A percentile compares a stretch with the other conserved stretches of the same genome.
phyloP scores from a whole-genome alignment of 2,329 filamentous ascomycete species.

The Fusarium globosum region DNA sequence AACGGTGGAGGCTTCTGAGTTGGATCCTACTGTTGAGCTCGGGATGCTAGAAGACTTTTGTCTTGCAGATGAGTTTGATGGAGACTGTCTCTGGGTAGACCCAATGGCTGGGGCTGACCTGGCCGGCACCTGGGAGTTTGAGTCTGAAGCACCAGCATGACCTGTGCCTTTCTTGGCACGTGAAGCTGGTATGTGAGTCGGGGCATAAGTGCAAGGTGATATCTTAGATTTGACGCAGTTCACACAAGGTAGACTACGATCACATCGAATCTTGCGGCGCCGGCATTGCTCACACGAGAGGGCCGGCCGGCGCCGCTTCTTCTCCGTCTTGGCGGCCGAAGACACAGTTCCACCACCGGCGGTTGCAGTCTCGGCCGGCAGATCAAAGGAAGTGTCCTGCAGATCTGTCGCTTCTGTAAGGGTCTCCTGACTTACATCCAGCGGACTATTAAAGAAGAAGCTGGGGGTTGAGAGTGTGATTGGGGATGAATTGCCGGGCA shows the following conservation, averaged over 20 bases:
- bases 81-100: slow-evolving; percentile 1
- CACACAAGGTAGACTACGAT: slow-evolving; percentile 67
- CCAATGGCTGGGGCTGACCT: slow-evolving; percentile 31
- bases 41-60: slow-evolving; percentile 39
- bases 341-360: slow-evolving; percentile 8
- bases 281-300: slow-evolving; percentile 68
- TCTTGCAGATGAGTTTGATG: not conserved
- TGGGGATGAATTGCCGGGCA: slow-evolving; percentile 13
- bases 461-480: slow-evolving; percentile 23
- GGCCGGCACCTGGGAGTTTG: slow-evolving; percentile 31
- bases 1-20: slow-evolving; percentile 43
- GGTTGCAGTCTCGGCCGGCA: not conserved
- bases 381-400: slow-evolving; percentile 5
- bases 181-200: slow-evolving; percentile 49
- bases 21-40: slow-evolving; percentile 43
- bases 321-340: slow-evolving; percentile 40
- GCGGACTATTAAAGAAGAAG: slow-evolving; percentile 30
- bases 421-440: slow-evolving; percentile 15
- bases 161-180: slow-evolving; percentile 34
- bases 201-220: slow-evolving; percentile 64
- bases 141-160: slow-evolving; percentile 1
- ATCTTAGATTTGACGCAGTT: slow-evolving; percentile 69
- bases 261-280: slow-evolving; percentile 70
- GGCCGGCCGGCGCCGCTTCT: slow-evolving; percentile 55
- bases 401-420: not conserved